These are phyloP conservation scores for Amphicarpaea edgeworthii DNA, from an alignment of 306 rosid species.

Conservation along the genomic window DNA sequence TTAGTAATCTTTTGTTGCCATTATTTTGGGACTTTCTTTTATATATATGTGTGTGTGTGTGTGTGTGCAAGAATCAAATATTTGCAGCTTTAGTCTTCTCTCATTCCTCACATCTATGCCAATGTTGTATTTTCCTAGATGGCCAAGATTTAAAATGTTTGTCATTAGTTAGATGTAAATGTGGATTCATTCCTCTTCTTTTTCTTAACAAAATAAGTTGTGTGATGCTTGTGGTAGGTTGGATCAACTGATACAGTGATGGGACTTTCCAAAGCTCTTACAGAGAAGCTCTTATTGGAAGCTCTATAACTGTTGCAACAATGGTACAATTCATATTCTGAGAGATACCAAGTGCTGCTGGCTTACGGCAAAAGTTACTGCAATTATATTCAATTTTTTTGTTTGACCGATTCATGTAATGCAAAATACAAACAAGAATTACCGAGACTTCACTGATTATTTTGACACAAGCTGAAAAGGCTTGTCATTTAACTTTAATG, in stretches of 20 bases:
- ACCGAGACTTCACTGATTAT: conserved; percentile 3
- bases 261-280: conserved; percentile 91
- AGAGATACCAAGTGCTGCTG: conserved; percentile 14
- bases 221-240: conserved; percentile 58
- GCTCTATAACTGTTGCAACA: conserved; percentile 57
- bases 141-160: conserved; percentile 2
- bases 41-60: too few relatives aligned
- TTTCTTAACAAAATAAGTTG: conserved; percentile 36
- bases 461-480: conserved; percentile 13
- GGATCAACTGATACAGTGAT: conserved; percentile 86
- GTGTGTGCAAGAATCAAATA: conserved; percentile 23
- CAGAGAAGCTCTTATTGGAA: conserved; percentile 74
- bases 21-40: background rate
- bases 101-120: conserved; percentile 5
- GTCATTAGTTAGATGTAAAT: background rate
- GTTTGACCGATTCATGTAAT: conserved; percentile 28
- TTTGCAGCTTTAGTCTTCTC: conserved; percentile 5
- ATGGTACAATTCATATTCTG: background rate
- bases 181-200: background rate
- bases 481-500: background rate
- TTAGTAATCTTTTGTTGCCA: background rate
- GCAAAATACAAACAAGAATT: conserved; percentile 32
- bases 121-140: background rate
- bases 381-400: conserved; percentile 17
- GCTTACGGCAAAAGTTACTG: background rate